Evolutionary conservation across 1,139 yeast species (phyloP).

Genomic region (Pichia sp.): DNA sequence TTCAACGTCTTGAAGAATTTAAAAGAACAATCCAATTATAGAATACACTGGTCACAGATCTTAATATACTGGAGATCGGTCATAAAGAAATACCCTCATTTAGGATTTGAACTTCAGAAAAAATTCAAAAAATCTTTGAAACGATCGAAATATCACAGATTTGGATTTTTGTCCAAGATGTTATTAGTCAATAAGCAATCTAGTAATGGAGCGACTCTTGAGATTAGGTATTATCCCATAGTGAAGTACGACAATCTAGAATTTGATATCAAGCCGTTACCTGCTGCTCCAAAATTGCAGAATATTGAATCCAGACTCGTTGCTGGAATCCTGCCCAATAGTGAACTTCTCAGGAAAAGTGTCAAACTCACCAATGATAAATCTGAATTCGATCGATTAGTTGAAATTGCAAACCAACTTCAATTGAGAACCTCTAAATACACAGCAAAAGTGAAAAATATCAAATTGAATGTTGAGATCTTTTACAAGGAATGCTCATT

Average conservation of each 20-base stretch:
- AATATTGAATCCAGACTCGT: constrained; percentile 24
- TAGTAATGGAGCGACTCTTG: background rate
- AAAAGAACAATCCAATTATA: constrained; percentile 7
- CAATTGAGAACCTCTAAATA: constrained; percentile 14
- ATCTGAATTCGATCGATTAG: constrained; percentile 19
- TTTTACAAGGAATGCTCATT: constrained; percentile 22
- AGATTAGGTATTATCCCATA: constrained; percentile 11
- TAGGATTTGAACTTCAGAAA: constrained; percentile 15
- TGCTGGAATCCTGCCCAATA: constrained; percentile 26
- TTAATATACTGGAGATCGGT: constrained; percentile 24
- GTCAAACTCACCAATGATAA: constrained; percentile 16
- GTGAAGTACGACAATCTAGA: constrained; percentile 12
- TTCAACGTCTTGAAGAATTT: constrained; percentile 12
- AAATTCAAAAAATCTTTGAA: constrained; percentile 9
- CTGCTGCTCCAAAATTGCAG: constrained; percentile 18
- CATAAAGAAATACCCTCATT: constrained; percentile 22
- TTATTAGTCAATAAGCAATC: constrained; percentile 7
- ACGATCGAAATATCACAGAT: constrained; percentile 14
- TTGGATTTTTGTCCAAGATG: constrained; percentile 12
- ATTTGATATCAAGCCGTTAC: constrained; percentile 13
- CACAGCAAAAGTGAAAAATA: constrained; percentile 11
- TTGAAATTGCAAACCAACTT: constrained; percentile 17
- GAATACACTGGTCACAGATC: constrained; percentile 16
- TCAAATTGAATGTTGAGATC: constrained; percentile 20
- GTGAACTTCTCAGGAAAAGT: constrained; percentile 21